Base-by-base conservation (phyloP, 441 rosid genomes). In the Isatis lusitanica region DNA sequence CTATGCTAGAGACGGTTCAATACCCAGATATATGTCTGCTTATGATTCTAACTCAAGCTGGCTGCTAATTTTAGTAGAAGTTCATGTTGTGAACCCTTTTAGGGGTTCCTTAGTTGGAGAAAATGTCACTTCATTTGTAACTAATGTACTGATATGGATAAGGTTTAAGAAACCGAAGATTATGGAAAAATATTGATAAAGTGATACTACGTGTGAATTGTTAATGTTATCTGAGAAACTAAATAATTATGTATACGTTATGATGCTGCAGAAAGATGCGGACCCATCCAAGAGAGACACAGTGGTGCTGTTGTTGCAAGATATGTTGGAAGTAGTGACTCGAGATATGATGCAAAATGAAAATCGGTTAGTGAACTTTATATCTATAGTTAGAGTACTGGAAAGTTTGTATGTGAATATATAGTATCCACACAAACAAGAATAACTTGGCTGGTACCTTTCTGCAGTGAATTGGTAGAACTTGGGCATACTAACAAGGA, bases 301-400 rank as follows among this genome's bases (percentile, higher is more conserved):
- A 51, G 90, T 92, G 80, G 97, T 92, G 66, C 81, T 96, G 70
- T 73, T 92, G 81, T 85, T 96, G 57, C 98, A 89, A 80, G 99
- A 96, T 78, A 96, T 94, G 98, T 79, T 96, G 78, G 98, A 94
- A 87, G 97, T 96, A 59, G 94, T 90, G 62, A 85, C 95, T 35
- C 88, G 88, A 64, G 98, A 96, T 85, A 89, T 94, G 98, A 92
- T 90, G 98, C 91, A 89, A 83, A 92, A 83, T 73, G 99, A 96
- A 82, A 90, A 83, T 73, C 91, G 98, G 99, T 93, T 55, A 78
- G 97, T 82, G 66, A 75, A 78, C 74, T 82, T 44, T 83, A 51
- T 80, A 43, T 59, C 43, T 52, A 16, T 70, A 30, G 24, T 21
- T 21, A 21, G 24, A 21, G 24, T 21, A 26, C 47, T 72, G 8